These are phyloP conservation scores for Aspergillus novoparasiticus DNA, from an alignment of 2,329 filamentous ascomycete genomes.

Conservation along the genomic window DNA sequence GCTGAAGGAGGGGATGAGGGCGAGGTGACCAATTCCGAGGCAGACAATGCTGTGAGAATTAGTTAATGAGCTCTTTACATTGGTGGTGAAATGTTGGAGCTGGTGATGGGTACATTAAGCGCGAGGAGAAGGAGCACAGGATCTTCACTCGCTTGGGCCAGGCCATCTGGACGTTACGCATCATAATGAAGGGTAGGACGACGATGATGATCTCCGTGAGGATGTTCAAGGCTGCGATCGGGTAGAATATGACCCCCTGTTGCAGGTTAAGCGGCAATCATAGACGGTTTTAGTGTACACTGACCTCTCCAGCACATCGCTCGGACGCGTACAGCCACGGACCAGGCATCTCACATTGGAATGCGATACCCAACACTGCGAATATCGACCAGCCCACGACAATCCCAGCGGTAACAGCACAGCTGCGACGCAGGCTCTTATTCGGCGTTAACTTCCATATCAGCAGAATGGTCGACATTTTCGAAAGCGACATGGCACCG, in stretches of 20 bases:
- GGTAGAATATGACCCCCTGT: background rate
- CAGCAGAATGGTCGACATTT: conserved; percentile 3
- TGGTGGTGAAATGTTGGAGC: background rate
- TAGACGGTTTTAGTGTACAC: background rate
- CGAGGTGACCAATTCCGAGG: background rate
- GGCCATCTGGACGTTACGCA: background rate
- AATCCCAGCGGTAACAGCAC: background rate
- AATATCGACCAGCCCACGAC: background rate
- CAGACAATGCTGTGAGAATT: background rate
- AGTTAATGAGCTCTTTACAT: background rate
- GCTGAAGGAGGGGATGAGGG: background rate
- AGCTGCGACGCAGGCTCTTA: background rate
- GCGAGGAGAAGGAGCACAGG: background rate
- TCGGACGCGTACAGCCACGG: background rate
- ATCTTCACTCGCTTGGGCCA: background rate
- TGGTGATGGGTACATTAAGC: background rate
- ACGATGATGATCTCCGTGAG: background rate
- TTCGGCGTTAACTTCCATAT: background rate
- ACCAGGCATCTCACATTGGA: background rate
- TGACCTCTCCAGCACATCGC: background rate
- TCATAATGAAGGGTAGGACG: background rate
- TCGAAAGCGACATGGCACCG: conserved; percentile 13
- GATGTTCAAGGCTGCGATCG: background rate
- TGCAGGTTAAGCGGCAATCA: background rate
- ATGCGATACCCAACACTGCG: background rate